Percentiles rank a stretch among this genome's conserved stretches.
Evolutionary conservation across 495 filamentous ascomycete species (phyloP).

Genomic region (Penicillium cataractarum): DNA sequence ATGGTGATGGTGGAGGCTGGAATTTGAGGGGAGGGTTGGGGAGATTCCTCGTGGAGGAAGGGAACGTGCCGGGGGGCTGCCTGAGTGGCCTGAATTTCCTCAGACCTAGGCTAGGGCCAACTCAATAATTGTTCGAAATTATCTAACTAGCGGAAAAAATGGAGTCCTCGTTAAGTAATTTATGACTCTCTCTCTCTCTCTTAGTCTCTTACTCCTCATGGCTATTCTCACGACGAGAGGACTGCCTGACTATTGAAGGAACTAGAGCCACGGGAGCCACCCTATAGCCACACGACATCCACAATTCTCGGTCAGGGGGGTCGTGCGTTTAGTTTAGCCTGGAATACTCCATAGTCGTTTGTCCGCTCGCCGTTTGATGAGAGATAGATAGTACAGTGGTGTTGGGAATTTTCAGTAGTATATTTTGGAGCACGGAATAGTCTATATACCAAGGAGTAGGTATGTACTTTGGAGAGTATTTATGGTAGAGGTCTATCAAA

Average conservation of each 20-base stretch:
- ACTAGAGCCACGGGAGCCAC: conserved; percentile 5
- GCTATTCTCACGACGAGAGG: neutral
- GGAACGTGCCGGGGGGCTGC: conserved; percentile 26
- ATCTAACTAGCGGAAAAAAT: too few species aligned
- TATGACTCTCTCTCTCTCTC: too few species aligned
- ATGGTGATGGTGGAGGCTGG: conserved; percentile 8
- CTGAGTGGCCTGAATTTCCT: neutral
- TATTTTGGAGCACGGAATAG: too few species aligned
- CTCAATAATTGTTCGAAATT: too few species aligned
- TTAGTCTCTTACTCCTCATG: too few species aligned
- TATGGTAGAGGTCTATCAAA: too few species aligned
- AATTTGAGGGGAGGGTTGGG: conserved; percentile 32
- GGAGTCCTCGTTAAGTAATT: too few species aligned
- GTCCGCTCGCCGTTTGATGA: neutral
- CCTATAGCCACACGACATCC: neutral
- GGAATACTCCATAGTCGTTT: neutral
- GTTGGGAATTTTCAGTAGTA: too few species aligned
- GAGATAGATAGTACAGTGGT: too few species aligned
- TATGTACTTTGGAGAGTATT: too few species aligned
- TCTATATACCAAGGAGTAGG: too few species aligned
- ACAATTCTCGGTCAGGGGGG: neutral
- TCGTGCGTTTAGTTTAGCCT: neutral
- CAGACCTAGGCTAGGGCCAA: neutral
- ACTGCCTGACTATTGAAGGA: neutral
- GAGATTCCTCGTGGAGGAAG: conserved; percentile 30